A percentile compares a stretch with the other conserved stretches of the same genome.
Conservation (phyloP, 768 basidiomycete species). For the Rhizopogon roseolus region DNA sequence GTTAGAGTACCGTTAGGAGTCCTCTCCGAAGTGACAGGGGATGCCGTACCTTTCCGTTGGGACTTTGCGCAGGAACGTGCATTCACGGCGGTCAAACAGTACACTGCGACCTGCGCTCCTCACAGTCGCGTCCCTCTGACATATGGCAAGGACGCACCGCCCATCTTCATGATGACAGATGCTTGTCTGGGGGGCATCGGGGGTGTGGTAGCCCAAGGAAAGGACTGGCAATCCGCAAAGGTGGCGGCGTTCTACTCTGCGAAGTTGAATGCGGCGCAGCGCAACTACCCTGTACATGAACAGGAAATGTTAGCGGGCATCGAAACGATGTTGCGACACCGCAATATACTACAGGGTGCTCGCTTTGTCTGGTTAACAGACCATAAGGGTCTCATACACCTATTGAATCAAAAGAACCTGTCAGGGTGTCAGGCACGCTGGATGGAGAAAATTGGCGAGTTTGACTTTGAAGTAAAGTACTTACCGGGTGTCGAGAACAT, state of each 20-base stretch:
- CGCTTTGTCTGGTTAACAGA: neutral
- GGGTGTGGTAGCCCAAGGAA: slow-evolving; percentile 23
- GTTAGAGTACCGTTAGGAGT: neutral
- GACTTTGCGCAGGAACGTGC: slow-evolving; percentile 15
- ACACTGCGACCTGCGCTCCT: neutral
- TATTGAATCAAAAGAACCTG: neutral
- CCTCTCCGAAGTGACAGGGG: neutral
- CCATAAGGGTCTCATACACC: neutral
- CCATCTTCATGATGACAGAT: slow-evolving; percentile 28
- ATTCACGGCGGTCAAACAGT: slow-evolving; percentile 11
- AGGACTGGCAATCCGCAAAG: slow-evolving; percentile 16
- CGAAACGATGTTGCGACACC: too few relatives aligned
- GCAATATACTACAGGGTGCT: too few relatives aligned
- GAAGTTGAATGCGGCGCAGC: neutral
- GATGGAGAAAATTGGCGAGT: neutral
- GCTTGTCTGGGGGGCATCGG: slow-evolving; percentile 25
- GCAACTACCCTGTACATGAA: slow-evolving; percentile 1
- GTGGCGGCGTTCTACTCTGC: slow-evolving; percentile 31
- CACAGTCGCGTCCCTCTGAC: slow-evolving; percentile 18
- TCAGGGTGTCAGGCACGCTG: neutral
- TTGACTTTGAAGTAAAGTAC: neutral
- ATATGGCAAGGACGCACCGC: slow-evolving; percentile 13
- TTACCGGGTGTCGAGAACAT: neutral
- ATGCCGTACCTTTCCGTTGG: slow-evolving; percentile 8
- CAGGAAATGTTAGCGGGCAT: neutral